Evolutionary conservation across 768 basidiomycete genomes (phyloP), one percentile per base, ranked within the genome.

Genomic region (Russula compacta): DNA sequence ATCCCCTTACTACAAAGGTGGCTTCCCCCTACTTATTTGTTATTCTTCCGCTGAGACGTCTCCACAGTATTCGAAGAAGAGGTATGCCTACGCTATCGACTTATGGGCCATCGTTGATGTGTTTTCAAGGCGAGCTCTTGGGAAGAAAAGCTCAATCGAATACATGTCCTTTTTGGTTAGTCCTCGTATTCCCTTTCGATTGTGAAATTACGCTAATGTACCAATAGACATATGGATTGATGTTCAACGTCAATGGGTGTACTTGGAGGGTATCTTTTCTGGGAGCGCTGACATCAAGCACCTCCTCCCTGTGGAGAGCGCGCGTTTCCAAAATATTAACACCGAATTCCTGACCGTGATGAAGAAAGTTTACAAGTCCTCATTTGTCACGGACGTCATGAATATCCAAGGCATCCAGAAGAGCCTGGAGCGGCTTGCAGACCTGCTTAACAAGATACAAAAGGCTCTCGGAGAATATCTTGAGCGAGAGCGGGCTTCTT

Each of bases 311-410:
- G 89, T 98, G 63, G 97, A 99, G 75, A 93, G 86, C 68, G 84
- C 92, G n/a, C 90, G 97, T 35, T 99, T 99, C 77, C 88, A 90
- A 71, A 98, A 95, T 74, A 99, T 99, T 80, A 98, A 99, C 72
- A 84, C 92, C 48, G 97, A 99, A 71, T 99, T 99, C 76, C 79
- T 98, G 53, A 85, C 91, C 0, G 94, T 98, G 66, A 98, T 99
- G 97, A 98, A 98, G 80, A 95, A 95, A 73, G 97, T 99, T 60
- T 95, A 95, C 83, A 98, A 98, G 75, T 98, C 95, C 14, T 95
- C 97, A 0, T 95, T 98, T 73, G 87, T 98, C 47, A 77, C 98
- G 53, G 97, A 99, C 68, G 94, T 99, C 58, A 84, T 98, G 81
- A 95, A 95, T 71, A 95, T 98, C 66, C 87, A 84, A 61, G 90